A percentile compares a stretch with the other conserved stretches of the same genome.
phyloP scores from a whole-genome alignment of 2,329 filamentous ascomycete genomes.

The Talaromyces marneffei region DNA sequence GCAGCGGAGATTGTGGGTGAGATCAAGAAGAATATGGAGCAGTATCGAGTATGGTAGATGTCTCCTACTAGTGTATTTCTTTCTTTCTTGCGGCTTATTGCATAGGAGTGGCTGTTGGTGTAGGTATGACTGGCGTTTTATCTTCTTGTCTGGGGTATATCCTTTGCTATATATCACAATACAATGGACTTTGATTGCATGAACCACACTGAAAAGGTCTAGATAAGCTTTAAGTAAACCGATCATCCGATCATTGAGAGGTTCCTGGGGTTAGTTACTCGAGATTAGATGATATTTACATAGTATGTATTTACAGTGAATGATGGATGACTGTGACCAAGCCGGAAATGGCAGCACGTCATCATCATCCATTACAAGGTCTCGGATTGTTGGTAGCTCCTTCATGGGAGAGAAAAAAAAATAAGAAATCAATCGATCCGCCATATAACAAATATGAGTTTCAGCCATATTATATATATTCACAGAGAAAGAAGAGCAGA shows the following conservation, averaged over 20 bases:
- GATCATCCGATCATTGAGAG: not conserved
- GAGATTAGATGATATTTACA: conserved; percentile 1
- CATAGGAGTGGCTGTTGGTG: conserved; percentile 1
- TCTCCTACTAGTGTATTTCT: conserved; percentile 20
- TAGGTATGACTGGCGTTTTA: not conserved
- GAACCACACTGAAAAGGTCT: not conserved
- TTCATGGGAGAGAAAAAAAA: too few species aligned
- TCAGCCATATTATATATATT: too few species aligned
- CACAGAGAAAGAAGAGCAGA: not conserved
- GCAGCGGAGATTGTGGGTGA: conserved; percentile 58
- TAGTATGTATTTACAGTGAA: not conserved
- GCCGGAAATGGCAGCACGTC: not conserved
- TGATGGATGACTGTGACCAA: not conserved
- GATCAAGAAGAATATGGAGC: conserved; percentile 54
- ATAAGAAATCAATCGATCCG: too few species aligned
- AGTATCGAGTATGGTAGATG: conserved; percentile 34
- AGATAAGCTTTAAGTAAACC: not conserved
- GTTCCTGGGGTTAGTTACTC: not conserved
- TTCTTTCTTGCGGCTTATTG: not conserved
- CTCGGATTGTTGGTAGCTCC: not conserved
- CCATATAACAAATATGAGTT: too few species aligned
- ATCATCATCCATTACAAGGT: not conserved
- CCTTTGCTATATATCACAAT: not conserved
- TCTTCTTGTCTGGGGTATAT: not conserved
- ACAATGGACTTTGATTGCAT: not conserved